Evolutionary conservation across 2,329 filamentous ascomycete genomes (phyloP).

Genomic region (Beauveria bassiana): DNA sequence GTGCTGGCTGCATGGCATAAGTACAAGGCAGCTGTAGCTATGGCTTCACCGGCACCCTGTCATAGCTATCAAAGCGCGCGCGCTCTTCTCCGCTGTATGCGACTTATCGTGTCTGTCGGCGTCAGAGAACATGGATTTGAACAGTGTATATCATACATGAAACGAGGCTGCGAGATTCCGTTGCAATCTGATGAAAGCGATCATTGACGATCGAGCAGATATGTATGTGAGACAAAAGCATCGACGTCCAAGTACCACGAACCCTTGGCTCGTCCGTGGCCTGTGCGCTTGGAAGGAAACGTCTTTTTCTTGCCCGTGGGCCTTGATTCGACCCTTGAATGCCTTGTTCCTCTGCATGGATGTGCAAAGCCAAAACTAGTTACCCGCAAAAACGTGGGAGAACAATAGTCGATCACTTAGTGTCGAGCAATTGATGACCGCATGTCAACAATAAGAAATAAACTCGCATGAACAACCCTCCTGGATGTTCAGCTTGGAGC

Average conservation of each 20-base stretch:
- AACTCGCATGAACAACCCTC: not conserved
- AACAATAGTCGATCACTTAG: not conserved
- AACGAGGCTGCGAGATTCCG: not conserved
- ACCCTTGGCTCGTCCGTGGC: not conserved
- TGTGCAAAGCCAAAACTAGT: not conserved
- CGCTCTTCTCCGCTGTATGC: not conserved
- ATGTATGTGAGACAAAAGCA: not conserved
- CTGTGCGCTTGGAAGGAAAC: not conserved
- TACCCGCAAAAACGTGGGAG: slow-evolving; percentile 3
- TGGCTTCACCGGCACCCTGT: not conserved
- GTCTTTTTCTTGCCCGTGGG: not conserved
- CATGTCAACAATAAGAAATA: not conserved
- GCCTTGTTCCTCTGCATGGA: not conserved
- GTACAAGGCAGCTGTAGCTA: not conserved
- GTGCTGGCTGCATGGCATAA: not conserved
- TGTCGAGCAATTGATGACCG: not conserved
- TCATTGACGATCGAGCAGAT: not conserved
- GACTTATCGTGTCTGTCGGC: not conserved
- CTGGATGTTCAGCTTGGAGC: not conserved
- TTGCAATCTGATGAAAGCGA: not conserved
- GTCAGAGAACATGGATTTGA: not conserved
- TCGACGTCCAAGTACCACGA: not conserved
- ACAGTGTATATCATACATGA: not conserved
- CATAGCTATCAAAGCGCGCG: not conserved
- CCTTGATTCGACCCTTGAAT: not conserved